A percentile compares a stretch with the other conserved stretches of the same genome.
These are phyloP conservation scores for Fraxinus quadrangulata DNA, from an alignment of 257 asterid species.

Conservation along the genomic window DNA sequence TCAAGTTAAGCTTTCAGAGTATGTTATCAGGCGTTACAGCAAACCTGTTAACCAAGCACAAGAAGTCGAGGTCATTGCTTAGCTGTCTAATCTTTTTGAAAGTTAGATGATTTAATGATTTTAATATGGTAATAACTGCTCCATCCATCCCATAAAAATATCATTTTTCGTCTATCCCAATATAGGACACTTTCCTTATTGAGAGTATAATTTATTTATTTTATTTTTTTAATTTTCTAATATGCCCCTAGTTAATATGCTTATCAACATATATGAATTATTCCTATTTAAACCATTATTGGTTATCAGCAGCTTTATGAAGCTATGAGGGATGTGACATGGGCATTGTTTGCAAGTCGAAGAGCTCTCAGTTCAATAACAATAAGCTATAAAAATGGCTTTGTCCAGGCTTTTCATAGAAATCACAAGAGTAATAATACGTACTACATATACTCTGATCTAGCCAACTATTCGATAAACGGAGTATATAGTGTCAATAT, in stretches of 20 bases:
- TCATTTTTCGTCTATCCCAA: no score
- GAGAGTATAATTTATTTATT: no score
- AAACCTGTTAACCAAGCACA: slow-evolving; percentile 73
- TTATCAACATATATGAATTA: no score
- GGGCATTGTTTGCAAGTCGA: slow-evolving; percentile 87
- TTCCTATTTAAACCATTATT: no score
- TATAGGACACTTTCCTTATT: no score
- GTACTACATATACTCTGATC: slow-evolving; percentile 84
- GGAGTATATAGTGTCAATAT: slow-evolving; percentile 41
- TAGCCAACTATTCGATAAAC: slow-evolving; percentile 70
- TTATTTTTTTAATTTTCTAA: no score
- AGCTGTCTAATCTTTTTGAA: neutral
- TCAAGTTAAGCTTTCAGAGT: slow-evolving; percentile 82
- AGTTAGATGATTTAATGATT: neutral
- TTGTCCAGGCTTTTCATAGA: slow-evolving; percentile 92
- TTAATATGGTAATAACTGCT: neutral
- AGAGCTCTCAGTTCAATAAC: slow-evolving; percentile 80
- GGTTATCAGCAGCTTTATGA: slow-evolving; percentile 65
- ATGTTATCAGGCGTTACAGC: slow-evolving; percentile 60
- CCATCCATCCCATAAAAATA: no score
- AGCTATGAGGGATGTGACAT: slow-evolving; percentile 81
- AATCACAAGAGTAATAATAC: slow-evolving; percentile 72
- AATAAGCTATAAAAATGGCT: slow-evolving; percentile 78
- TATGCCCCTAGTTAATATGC: no score
- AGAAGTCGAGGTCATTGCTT: slow-evolving; percentile 68